Evolutionary conservation across 805 yeast genomes (phyloP).

Genomic region (Wickerhamiella spandovensis): DNA sequence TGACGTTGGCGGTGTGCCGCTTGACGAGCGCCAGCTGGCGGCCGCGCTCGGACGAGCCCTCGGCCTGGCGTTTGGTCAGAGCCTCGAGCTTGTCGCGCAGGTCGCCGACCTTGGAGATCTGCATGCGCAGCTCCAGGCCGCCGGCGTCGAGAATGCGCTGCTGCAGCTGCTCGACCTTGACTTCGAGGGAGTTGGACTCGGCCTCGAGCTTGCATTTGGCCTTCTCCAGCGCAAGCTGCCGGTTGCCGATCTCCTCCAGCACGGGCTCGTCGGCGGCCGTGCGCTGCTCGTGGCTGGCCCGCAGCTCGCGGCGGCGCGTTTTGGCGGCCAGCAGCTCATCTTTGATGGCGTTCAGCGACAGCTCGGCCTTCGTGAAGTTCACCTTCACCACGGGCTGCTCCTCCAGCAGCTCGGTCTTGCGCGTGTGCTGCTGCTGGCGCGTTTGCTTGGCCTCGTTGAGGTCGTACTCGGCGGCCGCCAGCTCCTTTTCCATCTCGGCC

Average conservation of each 20-base stretch:
- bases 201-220: conserved; percentile 32
- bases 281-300: conserved; percentile 57
- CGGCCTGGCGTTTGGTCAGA: conserved; percentile 40
- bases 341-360: conserved; percentile 45
- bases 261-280: conserved; percentile 36
- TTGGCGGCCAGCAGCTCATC: conserved; percentile 32
- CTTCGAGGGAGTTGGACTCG: conserved; percentile 43
- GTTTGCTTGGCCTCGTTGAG: conserved; percentile 5
- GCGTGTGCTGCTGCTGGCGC: conserved; percentile 36
- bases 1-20: conserved; percentile 37
- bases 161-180: conserved; percentile 46
- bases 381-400: conserved; percentile 46
- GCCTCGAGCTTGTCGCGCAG: conserved; percentile 52
- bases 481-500: conserved; percentile 10
- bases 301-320: conserved; percentile 39
- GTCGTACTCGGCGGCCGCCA: conserved; percentile 8
- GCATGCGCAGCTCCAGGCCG: conserved; percentile 62
- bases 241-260: neutral
- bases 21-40: conserved; percentile 53
- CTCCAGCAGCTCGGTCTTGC: conserved; percentile 38
- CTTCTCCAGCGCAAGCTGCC: conserved; percentile 22
- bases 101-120: conserved; percentile 71
- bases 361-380: conserved; percentile 36
- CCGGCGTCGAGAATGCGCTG: conserved; percentile 81
- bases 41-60: conserved; percentile 40